Evolutionary conservation across 2,329 filamentous ascomycete species (phyloP).

Genomic region (Penicillium sp.): DNA sequence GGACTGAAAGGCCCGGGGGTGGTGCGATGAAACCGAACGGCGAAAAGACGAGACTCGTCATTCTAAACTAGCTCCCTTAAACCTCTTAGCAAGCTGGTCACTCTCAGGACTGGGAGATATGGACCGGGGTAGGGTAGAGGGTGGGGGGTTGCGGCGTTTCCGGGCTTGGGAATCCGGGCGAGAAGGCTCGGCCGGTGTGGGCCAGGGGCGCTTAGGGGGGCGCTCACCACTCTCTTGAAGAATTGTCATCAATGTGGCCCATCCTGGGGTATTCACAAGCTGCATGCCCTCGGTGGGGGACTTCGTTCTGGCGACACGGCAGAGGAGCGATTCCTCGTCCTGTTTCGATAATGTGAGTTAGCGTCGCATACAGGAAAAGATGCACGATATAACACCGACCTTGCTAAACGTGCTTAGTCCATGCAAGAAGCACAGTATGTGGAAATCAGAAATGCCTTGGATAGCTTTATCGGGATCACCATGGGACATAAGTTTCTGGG

Average conservation of each 20-base stretch:
- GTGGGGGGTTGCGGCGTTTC: conserved; percentile 26
- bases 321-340: conserved; percentile 87
- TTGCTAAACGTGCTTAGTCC: conserved; percentile 77
- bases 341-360: conserved; percentile 41
- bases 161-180: conserved; percentile 32
- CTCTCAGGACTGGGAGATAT: conserved; percentile 49
- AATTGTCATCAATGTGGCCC: conserved; percentile 90
- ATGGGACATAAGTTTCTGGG: conserved; percentile 66
- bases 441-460: conserved; percentile 82
- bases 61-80: conserved; percentile 60
- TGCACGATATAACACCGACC: conserved; percentile 53
- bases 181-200: conserved; percentile 40
- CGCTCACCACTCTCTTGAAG: conserved; percentile 97
- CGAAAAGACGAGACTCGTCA: conserved; percentile 26
- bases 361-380: conserved; percentile 11
- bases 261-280: conserved; percentile 81
- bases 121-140: conserved; percentile 29
- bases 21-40: conserved; percentile 10
- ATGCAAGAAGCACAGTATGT: conserved; percentile 84
- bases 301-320: conserved; percentile 76
- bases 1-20: not conserved
- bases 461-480: conserved; percentile 62
- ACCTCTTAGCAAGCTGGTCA: conserved; percentile 63
- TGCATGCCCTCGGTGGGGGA: conserved; percentile 78
- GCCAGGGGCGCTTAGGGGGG: conserved; percentile 69